phyloP scores from a whole-genome alignment of 331 rosid species.

The Spiraea crenata region DNA sequence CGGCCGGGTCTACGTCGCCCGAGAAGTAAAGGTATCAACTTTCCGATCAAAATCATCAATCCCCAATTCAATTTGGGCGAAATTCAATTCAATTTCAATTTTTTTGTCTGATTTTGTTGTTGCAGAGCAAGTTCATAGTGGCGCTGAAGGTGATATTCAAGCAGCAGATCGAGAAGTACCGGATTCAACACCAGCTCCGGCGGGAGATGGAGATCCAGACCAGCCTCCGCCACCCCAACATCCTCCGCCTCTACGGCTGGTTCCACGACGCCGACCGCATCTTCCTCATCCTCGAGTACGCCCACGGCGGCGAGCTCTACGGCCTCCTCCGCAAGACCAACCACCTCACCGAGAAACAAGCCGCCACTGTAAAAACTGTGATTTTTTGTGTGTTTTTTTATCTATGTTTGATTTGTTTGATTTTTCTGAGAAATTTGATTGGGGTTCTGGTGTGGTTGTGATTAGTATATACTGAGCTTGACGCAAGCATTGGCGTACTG shows the following conservation, averaged over 20 bases:
- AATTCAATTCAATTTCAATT: too few relatives aligned
- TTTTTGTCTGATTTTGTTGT: background rate
- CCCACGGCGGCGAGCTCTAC: conserved; percentile 86
- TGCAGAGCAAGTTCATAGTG: conserved; percentile 67
- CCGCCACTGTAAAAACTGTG: conserved; percentile 44
- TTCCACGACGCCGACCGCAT: conserved; percentile 71
- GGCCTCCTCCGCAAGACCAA: conserved; percentile 52
- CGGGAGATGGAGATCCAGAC: conserved; percentile 90
- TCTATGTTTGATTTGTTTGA: too few relatives aligned
- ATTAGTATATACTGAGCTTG: conserved; percentile 72
- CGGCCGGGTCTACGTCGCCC: conserved; percentile 77
- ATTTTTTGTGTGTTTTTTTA: too few relatives aligned
- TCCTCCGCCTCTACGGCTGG: conserved; percentile 80
- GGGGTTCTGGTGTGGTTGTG: conserved; percentile 6
- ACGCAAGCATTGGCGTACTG: conserved; percentile 81
- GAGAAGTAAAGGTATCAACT: conserved; percentile 58
- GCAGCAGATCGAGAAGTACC: conserved; percentile 74
- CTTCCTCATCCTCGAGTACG: conserved; percentile 85
- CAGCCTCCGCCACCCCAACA: conserved; percentile 60
- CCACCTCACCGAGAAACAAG: conserved; percentile 60
- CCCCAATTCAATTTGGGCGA: background rate
- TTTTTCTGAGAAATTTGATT: too few relatives aligned
- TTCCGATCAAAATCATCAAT: background rate
- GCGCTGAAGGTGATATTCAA: conserved; percentile 75
- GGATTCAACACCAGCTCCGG: conserved; percentile 62